These are phyloP conservation scores for Decorospora gaudefroyi DNA, from an alignment of 2,329 filamentous ascomycete genomes.

Conservation along the genomic window DNA sequence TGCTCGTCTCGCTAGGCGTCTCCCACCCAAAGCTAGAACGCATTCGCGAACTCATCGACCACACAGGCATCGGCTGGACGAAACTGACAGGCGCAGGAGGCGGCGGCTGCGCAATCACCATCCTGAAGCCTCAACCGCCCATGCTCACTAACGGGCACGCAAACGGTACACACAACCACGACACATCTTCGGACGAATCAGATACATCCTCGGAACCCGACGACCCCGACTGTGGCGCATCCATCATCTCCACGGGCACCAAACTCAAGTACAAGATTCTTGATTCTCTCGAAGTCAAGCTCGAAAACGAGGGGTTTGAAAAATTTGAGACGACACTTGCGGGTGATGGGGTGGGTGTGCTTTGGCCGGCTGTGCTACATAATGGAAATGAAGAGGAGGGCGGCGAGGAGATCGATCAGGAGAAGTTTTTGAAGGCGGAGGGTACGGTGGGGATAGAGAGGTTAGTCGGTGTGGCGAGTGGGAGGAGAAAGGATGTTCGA, in stretches of 20 bases:
- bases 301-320: constrained; percentile 67
- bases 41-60: constrained; percentile 81
- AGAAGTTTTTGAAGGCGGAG: constrained; percentile 82
- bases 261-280: constrained; percentile 53
- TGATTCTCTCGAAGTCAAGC: constrained; percentile 64
- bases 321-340: constrained; percentile 89
- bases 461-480: constrained; percentile 71
- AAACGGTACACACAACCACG: constrained; percentile 26
- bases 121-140: constrained; percentile 68
- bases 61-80: constrained; percentile 90
- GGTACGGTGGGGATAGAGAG: constrained; percentile 84
- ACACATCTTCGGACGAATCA: constrained; percentile 30
- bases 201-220: constrained; percentile 35
- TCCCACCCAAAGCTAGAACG: constrained; percentile 93
- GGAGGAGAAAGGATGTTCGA: constrained; percentile 29
- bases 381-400: constrained; percentile 81
- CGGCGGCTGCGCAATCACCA: constrained; percentile 91
- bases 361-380: constrained; percentile 89
- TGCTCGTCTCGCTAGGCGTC: constrained; percentile 87
- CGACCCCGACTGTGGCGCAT: constrained; percentile 33
- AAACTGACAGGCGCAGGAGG: constrained; percentile 96
- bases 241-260: constrained; percentile 39
- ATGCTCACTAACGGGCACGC: constrained; percentile 53
- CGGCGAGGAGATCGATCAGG: constrained; percentile 89
- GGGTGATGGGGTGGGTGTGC: constrained; percentile 88